Percentiles rank a stretch among this genome's conserved stretches.
These are phyloP conservation scores for Cladosporium sp. DNA, from an alignment of 2,329 filamentous ascomycete species.

Conservation along the genomic window DNA sequence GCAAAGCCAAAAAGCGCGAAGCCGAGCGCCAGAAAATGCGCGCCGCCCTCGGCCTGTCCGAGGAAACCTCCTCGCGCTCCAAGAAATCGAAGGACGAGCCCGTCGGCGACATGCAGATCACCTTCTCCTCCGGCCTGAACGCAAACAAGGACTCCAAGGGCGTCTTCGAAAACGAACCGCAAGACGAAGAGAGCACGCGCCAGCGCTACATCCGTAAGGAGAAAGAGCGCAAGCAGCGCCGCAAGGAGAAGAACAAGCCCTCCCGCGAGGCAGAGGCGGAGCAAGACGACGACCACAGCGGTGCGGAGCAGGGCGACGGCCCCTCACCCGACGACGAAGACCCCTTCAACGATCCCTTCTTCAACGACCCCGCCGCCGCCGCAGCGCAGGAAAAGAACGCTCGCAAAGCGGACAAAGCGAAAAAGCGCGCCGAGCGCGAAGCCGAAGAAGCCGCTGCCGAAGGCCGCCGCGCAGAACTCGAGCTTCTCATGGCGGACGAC, in stretches of 20 bases:
- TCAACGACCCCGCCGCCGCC: conserved; percentile 57
- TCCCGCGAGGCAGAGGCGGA: conserved; percentile 30
- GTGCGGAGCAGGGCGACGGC: conserved; percentile 12
- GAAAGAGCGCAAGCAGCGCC: conserved; percentile 78
- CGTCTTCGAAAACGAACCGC: conserved; percentile 64
- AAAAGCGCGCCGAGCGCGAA: conserved; percentile 71
- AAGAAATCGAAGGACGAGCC: conserved; percentile 56
- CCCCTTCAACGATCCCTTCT: conserved; percentile 95
- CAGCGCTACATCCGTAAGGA: conserved; percentile 93
- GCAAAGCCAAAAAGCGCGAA: conserved; percentile 29
- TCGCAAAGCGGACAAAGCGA: conserved; percentile 63
- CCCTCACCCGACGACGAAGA: conserved; percentile 47
- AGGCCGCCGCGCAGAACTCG: conserved; percentile 72
- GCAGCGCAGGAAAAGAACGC: conserved; percentile 29
- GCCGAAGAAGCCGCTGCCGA: conserved; percentile 64
- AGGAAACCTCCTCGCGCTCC: conserved; percentile 46
- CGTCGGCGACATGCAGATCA: conserved; percentile 93
- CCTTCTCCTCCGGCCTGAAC: conserved; percentile 46
- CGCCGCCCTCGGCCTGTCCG: conserved; percentile 69
- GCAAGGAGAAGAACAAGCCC: conserved; percentile 69
- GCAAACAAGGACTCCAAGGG: conserved; percentile 25
- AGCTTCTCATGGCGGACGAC: conserved; percentile 78
- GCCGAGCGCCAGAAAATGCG: conserved; percentile 80
- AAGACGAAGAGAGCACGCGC: conserved; percentile 74
- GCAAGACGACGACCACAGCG: conserved; percentile 29